These are phyloP conservation scores for Daedalea quercina DNA, from an alignment of 768 basidiomycete species.

Conservation along the genomic window DNA sequence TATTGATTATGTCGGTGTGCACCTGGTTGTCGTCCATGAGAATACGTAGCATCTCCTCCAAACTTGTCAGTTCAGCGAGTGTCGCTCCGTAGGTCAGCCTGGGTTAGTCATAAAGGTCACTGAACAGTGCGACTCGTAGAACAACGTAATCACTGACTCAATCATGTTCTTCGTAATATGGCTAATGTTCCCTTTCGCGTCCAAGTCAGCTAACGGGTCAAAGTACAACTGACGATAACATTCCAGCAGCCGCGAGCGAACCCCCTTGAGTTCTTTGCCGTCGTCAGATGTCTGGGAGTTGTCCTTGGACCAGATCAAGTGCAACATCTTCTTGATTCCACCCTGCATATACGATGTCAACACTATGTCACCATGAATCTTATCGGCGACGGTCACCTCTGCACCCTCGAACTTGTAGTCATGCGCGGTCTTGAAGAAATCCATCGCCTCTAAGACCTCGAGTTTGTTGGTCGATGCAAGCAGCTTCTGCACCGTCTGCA, in stretches of 20 bases:
- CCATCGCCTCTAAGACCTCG: constrained; percentile 79
- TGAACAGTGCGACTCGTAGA: not conserved
- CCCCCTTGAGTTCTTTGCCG: constrained; percentile 77
- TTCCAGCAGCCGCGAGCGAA: constrained; percentile 82
- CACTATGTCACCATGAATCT: not conserved
- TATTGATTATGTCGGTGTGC: constrained; percentile 77
- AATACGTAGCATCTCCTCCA: constrained; percentile 94
- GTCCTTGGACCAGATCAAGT: constrained; percentile 96
- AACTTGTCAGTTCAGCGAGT: constrained; percentile 88
- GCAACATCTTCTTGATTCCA: constrained; percentile 94
- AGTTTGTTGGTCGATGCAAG: constrained; percentile 83
- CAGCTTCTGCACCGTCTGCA: constrained; percentile 67
- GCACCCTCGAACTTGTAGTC: constrained; percentile 79
- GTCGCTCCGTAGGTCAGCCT: constrained; percentile 91
- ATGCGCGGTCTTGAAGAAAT: constrained; percentile 80
- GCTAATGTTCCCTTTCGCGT: constrained; percentile 82
- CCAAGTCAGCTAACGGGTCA: constrained; percentile 66
- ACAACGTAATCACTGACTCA: constrained; percentile 48
- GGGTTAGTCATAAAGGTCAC: not conserved
- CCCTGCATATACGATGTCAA: constrained; percentile 32
- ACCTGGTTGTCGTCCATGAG: constrained; percentile 91
- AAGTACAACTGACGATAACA: constrained; percentile 87
- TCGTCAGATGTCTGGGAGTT: constrained; percentile 72
- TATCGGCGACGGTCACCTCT: constrained; percentile 39
- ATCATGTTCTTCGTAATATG: constrained; percentile 96